Evolutionary conservation across 345 rosid species (phyloP), one percentile per base, ranked within the genome.

Genomic region (Rhizophora mangle): DNA sequence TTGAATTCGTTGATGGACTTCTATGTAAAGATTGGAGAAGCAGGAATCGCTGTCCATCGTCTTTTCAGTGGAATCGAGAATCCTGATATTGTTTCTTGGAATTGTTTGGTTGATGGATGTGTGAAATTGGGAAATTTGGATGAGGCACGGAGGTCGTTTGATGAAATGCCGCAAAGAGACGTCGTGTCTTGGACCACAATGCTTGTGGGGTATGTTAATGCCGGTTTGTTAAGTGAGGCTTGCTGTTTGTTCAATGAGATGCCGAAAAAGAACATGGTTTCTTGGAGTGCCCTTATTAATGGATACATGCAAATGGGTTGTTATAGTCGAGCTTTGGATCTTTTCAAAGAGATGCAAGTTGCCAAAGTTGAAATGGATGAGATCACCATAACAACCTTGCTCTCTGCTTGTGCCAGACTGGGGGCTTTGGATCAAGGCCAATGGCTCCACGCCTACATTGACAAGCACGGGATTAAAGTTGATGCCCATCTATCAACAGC

Each of bases 381-480:
- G 57, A 11, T 69, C 61, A 64, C 65, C 5, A 26, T 75, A 8
- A 69, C 70, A 20, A 69, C 63, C 60, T 24, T 69, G 37, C 69
- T 75, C 19, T 63, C 78, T 31, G 78, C 74, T 58, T 75, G 78
- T 69, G 54, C 78, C 29, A 29, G 62, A 47, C 51, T 64, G 60
- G 78, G 78, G 39, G 66, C 74, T 34, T 69, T 75, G 65, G 78
- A 75, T 47, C 78, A 75, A 59, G 78, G 78, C 54, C 60, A 63
- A 30, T 69, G 74, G 78, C 64, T 75, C 31, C 74, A 69, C 24
- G 26, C 22, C 13, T 63, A 75, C 49, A 19, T 75, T 0, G 56
- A 69, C 19, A 74, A 69, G 49, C 26, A 29, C 5, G 39, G 62
- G 52, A 68, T 69, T 15, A 51, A 54, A 64, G 65, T 64, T 49